Evolutionary conservation across 441 rosid species (phyloP).

Genomic region (Viola pubescens): DNA sequence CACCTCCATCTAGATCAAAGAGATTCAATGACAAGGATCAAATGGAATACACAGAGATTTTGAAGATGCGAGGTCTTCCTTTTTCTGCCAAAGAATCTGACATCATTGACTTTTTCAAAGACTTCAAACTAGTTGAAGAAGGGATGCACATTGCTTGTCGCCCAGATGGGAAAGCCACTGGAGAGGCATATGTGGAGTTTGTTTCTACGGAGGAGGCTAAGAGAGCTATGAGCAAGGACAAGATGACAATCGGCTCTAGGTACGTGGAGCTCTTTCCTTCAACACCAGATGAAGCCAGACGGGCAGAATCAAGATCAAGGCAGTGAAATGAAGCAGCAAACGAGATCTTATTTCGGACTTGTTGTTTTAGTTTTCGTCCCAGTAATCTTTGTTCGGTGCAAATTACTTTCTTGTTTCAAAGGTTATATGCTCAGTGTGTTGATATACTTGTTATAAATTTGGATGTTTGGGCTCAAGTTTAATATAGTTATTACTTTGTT

Average conservation of each 20-base stretch:
- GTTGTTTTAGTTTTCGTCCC: not conserved
- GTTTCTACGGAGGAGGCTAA: slow-evolving; percentile 62
- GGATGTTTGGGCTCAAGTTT: not conserved
- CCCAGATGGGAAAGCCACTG: slow-evolving; percentile 88
- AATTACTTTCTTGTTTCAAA: not conserved
- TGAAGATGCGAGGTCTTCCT: slow-evolving; percentile 88
- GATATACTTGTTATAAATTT: not conserved
- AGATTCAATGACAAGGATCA: slow-evolving; percentile 61
- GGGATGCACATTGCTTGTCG: slow-evolving; percentile 72
- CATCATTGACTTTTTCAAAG: slow-evolving; percentile 58
- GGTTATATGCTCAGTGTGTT: slow-evolving; percentile 15
- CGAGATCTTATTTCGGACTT: not conserved
- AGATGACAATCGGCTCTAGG: slow-evolving; percentile 77
- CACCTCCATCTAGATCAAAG: slow-evolving; percentile 63
- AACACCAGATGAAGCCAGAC: slow-evolving; percentile 69
- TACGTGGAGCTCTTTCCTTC: slow-evolving; percentile 81
- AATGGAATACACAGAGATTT: slow-evolving; percentile 58
- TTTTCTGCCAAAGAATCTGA: slow-evolving; percentile 62
- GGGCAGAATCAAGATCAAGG: slow-evolving; percentile 75
- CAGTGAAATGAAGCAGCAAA: slow-evolving; percentile 28
- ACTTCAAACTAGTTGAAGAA: slow-evolving; percentile 50
- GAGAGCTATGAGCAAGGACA: slow-evolving; percentile 80
- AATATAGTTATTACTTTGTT: too few species aligned
- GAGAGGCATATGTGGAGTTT: slow-evolving; percentile 86
- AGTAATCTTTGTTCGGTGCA: not conserved